Percentiles rank a stretch among this genome's conserved stretches.
Evolutionary conservation across 2,329 filamentous ascomycete species (phyloP).

Genomic region (Aulographum hederae): DNA sequence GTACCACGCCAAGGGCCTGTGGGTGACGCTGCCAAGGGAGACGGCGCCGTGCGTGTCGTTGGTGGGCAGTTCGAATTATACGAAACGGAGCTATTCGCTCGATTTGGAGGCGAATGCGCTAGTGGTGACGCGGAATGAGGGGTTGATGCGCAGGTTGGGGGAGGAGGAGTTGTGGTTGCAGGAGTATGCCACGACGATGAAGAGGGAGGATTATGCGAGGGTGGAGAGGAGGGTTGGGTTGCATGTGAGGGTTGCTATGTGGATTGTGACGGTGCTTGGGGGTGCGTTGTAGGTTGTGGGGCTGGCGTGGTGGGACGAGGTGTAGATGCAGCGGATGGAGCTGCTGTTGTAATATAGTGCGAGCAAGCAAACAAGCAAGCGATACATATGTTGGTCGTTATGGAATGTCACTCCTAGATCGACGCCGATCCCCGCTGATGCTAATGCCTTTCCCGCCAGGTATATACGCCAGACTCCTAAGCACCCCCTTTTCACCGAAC

Average conservation of each 20-base stretch:
- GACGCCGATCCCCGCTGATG: too few relatives aligned
- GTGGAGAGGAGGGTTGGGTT: conserved; percentile 71
- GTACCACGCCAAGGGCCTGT: conserved; percentile 92
- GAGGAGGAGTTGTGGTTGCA: conserved; percentile 69
- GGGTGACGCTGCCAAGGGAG: conserved; percentile 52
- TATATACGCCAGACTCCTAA: too few relatives aligned
- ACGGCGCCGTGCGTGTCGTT: conserved; percentile 54
- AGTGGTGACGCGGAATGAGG: conserved; percentile 62
- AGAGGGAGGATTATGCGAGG: conserved; percentile 59
- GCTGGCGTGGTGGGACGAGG: too few relatives aligned
- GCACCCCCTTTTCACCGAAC: too few relatives aligned
- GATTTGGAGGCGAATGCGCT: conserved; percentile 82
- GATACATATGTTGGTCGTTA: too few relatives aligned
- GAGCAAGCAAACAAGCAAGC: too few relatives aligned
- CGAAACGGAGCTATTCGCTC: conserved; percentile 76
- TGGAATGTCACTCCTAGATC: too few relatives aligned
- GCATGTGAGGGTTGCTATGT: conserved; percentile 79
- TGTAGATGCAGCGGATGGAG: too few relatives aligned
- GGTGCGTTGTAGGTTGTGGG: conserved; percentile 72
- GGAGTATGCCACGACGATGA: conserved; percentile 50
- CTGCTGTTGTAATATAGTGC: too few relatives aligned
- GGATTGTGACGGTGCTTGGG: conserved; percentile 72
- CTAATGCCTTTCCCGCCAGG: too few relatives aligned
- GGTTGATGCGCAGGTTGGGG: conserved; percentile 52
- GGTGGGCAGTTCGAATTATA: conserved; percentile 90